Percentiles rank a stretch among this genome's conserved stretches.
Evolutionary conservation across 2,329 filamentous ascomycete species (phyloP).

Genomic region (Plenodomus lindquistii): DNA sequence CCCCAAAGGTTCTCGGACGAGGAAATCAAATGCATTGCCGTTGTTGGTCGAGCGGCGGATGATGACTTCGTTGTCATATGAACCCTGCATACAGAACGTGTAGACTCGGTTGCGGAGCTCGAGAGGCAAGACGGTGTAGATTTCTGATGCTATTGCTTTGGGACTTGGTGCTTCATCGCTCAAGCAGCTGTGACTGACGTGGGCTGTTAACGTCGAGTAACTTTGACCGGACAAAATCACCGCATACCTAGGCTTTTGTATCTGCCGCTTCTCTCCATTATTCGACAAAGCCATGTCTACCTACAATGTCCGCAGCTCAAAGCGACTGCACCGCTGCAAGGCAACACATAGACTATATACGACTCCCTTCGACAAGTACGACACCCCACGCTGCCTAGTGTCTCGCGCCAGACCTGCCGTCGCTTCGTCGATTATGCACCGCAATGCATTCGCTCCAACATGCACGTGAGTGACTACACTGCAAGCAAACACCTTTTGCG

Average conservation of each 20-base stretch:
- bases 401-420: neutral
- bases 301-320: neutral
- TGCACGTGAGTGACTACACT: constrained; percentile 11
- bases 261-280: neutral
- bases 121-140: constrained; percentile 18
- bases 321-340: no score
- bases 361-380: neutral
- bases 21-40: constrained; percentile 4
- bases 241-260: neutral
- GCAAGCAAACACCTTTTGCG: constrained; percentile 10
- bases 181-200: neutral
- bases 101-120: constrained; percentile 26
- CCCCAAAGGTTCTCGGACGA: constrained; percentile 16
- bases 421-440: neutral
- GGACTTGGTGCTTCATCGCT: neutral
- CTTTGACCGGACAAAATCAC: neutral
- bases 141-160: neutral
- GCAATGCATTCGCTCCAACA: neutral
- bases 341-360: neutral
- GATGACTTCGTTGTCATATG: constrained; percentile 24
- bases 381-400: neutral
- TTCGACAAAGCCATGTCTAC: neutral
- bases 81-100: constrained; percentile 19
- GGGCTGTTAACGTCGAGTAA: neutral
- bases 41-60: constrained; percentile 9